Evolutionary conservation across 306 rosid species (phyloP).

Genomic region (Psophocarpus tetragonolobus): DNA sequence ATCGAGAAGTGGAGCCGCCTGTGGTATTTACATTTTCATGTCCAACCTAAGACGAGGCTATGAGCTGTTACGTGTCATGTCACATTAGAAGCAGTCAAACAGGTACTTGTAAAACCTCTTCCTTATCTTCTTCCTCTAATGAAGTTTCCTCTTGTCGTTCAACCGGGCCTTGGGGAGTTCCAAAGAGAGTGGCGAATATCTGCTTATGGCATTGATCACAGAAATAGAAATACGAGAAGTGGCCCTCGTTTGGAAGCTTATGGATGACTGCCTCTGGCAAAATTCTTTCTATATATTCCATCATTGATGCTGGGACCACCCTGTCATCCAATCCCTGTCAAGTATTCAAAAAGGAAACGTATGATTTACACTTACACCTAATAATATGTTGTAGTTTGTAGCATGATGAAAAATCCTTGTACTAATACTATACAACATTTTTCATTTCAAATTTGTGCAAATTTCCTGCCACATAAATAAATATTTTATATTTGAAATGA

Average conservation of each 20-base stretch:
- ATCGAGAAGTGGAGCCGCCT: constrained; percentile 45
- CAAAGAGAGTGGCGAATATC: constrained; percentile 73
- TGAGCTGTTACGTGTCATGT: constrained; percentile 37
- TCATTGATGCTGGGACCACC: constrained; percentile 75
- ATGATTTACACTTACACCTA: neutral
- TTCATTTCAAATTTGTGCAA: neutral
- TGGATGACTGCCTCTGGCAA: constrained; percentile 75
- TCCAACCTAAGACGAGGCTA: constrained; percentile 36
- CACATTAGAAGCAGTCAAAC: constrained; percentile 27
- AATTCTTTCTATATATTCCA: constrained; percentile 63
- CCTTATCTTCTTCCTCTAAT: constrained; percentile 36
- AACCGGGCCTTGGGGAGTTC: constrained; percentile 73
- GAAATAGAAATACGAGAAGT: constrained; percentile 80
- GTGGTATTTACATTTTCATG: constrained; percentile 76
- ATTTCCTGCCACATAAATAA: neutral
- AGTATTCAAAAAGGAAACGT: constrained; percentile 27
- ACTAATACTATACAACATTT: neutral
- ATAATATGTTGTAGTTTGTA: constrained; percentile 1
- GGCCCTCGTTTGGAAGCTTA: constrained; percentile 90
- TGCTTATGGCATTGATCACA: constrained; percentile 81
- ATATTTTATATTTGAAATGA: neutral
- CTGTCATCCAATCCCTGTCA: constrained; percentile 86
- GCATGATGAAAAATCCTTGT: neutral
- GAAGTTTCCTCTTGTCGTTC: constrained; percentile 42
- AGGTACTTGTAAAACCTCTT: constrained; percentile 30